These are phyloP conservation scores for Botrytis byssoidea DNA, from an alignment of 2,329 filamentous ascomycete species.

Conservation along the genomic window DNA sequence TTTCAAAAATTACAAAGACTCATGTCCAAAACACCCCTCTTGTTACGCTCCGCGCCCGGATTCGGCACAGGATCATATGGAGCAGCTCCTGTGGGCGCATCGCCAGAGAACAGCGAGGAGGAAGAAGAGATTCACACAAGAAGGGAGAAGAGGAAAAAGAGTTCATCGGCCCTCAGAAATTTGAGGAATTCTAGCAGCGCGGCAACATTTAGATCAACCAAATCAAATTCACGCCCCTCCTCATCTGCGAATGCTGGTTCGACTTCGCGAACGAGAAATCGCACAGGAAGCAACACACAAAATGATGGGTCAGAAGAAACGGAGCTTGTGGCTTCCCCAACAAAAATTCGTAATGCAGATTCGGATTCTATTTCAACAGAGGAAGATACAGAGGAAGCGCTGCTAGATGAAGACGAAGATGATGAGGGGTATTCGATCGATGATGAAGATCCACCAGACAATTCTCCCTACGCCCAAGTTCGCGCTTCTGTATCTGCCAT, in stretches of 20 bases:
- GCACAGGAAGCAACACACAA: constrained; percentile 14
- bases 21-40: constrained; percentile 52
- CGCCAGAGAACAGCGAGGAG: constrained; percentile 40
- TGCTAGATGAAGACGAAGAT: constrained; percentile 37
- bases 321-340: constrained; percentile 31
- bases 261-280: constrained; percentile 2
- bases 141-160: constrained; percentile 29
- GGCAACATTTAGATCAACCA: constrained; percentile 22
- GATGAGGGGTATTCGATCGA: constrained; percentile 42
- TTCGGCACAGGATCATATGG: constrained; percentile 62
- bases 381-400: constrained; percentile 39
- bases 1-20: constrained; percentile 30
- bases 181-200: constrained; percentile 34
- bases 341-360: constrained; percentile 23
- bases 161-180: constrained; percentile 32
- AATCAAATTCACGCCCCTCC: constrained; percentile 23
- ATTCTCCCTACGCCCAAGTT: constrained; percentile 76
- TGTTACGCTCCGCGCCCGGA: constrained; percentile 59
- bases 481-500: constrained; percentile 74
- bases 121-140: constrained; percentile 35
- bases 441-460: constrained; percentile 58
- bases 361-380: constrained; percentile 35
- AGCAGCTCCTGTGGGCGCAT: constrained; percentile 50
- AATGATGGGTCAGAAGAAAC: constrained; percentile 30
- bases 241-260: constrained; percentile 18